Evolutionary conservation across 768 basidiomycete genomes (phyloP).

Genomic region (Lentinula aciculospora): DNA sequence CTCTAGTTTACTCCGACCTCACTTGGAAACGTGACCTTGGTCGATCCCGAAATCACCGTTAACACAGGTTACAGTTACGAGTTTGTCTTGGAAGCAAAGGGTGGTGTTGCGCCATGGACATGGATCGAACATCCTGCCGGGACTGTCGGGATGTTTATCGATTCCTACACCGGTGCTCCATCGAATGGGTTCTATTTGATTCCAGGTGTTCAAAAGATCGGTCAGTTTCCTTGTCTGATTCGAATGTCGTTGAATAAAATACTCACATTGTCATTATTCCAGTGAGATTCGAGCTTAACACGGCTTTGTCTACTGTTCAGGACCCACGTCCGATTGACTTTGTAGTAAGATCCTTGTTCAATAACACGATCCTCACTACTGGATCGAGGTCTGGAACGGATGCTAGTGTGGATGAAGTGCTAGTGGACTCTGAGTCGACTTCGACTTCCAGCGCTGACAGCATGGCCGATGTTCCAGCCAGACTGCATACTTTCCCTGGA

Average conservation of each 20-base stretch:
- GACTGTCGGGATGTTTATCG: constrained; percentile 48
- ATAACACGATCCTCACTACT: constrained; percentile 29
- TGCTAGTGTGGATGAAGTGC: not conserved
- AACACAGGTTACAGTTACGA: constrained; percentile 26
- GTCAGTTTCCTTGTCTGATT: constrained; percentile 25
- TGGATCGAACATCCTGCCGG: constrained; percentile 57
- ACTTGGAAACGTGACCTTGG: constrained; percentile 37
- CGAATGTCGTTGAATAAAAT: not conserved
- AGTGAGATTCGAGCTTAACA: constrained; percentile 38
- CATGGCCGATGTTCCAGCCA: not conserved
- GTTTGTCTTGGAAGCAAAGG: constrained; percentile 46
- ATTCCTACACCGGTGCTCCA: constrained; percentile 32
- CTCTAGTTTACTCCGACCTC: constrained; percentile 47
- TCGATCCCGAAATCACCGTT: constrained; percentile 44
- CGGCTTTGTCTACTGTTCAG: constrained; percentile 30
- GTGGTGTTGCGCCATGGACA: constrained; percentile 52
- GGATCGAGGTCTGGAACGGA: not conserved
- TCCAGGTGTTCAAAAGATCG: constrained; percentile 46
- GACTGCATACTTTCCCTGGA: not conserved
- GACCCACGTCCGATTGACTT: constrained; percentile 37
- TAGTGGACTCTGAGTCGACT: not conserved
- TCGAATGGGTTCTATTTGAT: constrained; percentile 51
- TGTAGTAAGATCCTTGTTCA: constrained; percentile 47
- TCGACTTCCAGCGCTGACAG: not conserved
- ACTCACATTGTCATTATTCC: not conserved